Evolutionary conservation across 805 yeast genomes (phyloP).

Genomic region (Saturnispora quitensis): DNA sequence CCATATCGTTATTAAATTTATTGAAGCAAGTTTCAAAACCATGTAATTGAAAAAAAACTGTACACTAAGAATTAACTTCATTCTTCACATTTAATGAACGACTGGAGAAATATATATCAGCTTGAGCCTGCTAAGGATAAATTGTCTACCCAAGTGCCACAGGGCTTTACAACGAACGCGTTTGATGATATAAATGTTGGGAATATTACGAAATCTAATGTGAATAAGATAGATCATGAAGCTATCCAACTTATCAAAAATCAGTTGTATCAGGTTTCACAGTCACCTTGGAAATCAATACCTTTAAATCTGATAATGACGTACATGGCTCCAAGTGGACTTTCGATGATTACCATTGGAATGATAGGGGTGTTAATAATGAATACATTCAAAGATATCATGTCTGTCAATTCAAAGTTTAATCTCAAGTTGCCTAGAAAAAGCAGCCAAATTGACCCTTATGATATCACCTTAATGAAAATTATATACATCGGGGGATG

Average conservation of each 20-base stretch:
- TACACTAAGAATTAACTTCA: not conserved
- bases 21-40: not conserved
- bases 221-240: constrained; percentile 23
- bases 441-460: constrained; percentile 9
- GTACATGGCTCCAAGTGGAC: constrained; percentile 84
- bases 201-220: not conserved
- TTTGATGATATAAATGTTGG: constrained; percentile 2
- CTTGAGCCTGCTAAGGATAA: not conserved
- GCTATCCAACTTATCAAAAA: constrained; percentile 37
- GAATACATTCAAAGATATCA: constrained; percentile 66
- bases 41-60: not conserved
- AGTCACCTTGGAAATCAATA: constrained; percentile 69
- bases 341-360: constrained; percentile 85
- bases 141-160: not conserved
- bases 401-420: constrained; percentile 49
- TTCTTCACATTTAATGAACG: not conserved
- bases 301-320: constrained; percentile 89
- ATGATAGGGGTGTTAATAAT: constrained; percentile 80
- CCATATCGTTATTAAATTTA: not conserved
- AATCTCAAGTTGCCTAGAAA: constrained; percentile 17
- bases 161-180: not conserved
- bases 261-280: constrained; percentile 83
- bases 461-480: constrained; percentile 22
- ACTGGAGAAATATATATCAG: not conserved
- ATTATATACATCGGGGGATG: constrained; percentile 29